A percentile compares a stretch with the other conserved stretches of the same genome.
Conservation (phyloP, 257 asterid genomes). For the Plectranthus barbatus region DNA sequence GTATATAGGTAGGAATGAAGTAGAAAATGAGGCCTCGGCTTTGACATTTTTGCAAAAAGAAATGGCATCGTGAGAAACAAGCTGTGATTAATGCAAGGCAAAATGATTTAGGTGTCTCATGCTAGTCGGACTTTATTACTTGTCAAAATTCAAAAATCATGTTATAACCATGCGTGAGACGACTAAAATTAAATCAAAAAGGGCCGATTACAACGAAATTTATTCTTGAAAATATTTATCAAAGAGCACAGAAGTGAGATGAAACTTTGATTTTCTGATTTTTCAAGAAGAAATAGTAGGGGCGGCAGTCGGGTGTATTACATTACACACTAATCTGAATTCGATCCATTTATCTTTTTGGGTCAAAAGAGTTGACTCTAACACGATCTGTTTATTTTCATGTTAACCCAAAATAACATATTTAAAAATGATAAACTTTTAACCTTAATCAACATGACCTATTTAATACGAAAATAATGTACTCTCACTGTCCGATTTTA, state of each 20-base stretch:
- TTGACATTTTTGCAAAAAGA: not conserved
- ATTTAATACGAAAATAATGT: too few species aligned
- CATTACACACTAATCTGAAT: too few species aligned
- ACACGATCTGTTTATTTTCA: too few species aligned
- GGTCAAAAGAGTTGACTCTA: too few species aligned
- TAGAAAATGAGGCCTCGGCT: conserved; percentile 2
- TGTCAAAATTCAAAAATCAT: conserved; percentile 8
- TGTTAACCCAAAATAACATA: too few species aligned
- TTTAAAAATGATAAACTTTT: too few species aligned
- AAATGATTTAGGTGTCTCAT: conserved; percentile 15
- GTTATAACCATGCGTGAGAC: conserved; percentile 11
- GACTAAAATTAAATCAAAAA: not conserved
- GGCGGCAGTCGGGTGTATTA: too few species aligned
- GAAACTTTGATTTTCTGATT: not conserved
- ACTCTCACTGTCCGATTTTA: too few species aligned
- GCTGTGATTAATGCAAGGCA: conserved; percentile 13
- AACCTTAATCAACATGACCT: too few species aligned
- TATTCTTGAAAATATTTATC: too few species aligned
- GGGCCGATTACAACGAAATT: too few species aligned
- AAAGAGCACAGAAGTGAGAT: not conserved
- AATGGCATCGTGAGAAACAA: conserved; percentile 11
- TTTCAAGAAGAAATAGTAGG: not conserved
- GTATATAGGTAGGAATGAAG: not conserved
- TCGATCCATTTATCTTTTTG: too few species aligned
- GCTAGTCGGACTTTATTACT: conserved; percentile 10